A percentile compares a stretch with the other conserved stretches of the same genome.
Conservation (phyloP, 495 filamentous ascomycete species). For the Lasiosphaeriaceae sp. region DNA sequence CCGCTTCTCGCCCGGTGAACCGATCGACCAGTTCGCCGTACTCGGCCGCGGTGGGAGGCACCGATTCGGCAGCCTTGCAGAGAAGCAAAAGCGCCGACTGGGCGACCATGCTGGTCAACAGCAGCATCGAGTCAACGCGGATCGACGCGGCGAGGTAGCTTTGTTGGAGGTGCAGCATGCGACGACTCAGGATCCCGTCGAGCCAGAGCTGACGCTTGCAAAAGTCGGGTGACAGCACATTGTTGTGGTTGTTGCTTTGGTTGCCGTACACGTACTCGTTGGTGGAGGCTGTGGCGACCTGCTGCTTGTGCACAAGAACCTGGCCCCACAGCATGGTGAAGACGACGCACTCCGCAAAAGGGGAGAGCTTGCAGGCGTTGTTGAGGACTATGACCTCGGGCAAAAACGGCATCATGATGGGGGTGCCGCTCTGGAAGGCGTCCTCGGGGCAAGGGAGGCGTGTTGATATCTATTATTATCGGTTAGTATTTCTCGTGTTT, state of each 20-base stretch:
- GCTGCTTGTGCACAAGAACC: neutral
- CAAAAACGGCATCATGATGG: neutral
- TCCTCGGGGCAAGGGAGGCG: neutral
- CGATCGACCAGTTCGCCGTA: neutral
- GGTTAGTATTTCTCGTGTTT: no score
- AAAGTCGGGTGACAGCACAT: neutral
- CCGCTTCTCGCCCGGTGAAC: neutral
- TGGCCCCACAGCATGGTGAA: neutral
- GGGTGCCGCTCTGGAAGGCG: neutral
- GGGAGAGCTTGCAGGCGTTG: neutral
- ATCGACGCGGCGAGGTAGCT: neutral
- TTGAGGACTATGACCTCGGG: neutral
- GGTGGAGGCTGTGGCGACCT: neutral
- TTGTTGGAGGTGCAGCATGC: neutral
- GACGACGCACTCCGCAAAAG: neutral
- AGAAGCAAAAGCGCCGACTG: neutral
- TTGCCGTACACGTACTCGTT: no score
- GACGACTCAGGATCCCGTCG: neutral
- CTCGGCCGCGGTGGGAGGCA: neutral
- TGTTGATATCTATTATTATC: neutral
- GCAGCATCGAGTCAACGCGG: neutral
- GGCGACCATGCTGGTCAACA: neutral
- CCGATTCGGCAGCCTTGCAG: neutral
- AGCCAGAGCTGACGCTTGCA: neutral
- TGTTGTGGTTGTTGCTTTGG: no score